These are phyloP conservation scores for Linnemannia hyalina DNA, from an alignment of 192 early-diverging fungal species.

Conservation along the genomic window DNA sequence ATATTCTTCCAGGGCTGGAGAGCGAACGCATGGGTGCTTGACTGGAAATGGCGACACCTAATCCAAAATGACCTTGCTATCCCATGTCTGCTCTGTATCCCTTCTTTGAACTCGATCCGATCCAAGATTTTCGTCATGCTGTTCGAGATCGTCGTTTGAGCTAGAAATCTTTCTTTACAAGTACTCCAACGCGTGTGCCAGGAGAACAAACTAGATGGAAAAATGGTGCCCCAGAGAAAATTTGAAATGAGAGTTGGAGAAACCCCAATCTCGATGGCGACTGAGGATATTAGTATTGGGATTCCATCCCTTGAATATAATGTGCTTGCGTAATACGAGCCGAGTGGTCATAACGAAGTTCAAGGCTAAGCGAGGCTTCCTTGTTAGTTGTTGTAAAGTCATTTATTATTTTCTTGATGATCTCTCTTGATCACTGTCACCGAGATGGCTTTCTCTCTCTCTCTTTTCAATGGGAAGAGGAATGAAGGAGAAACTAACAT, in stretches of 20 bases:
- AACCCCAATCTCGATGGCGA: not conserved
- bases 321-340: not conserved
- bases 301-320: not conserved
- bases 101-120: not conserved
- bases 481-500: not conserved
- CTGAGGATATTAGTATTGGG: not conserved
- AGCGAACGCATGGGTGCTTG: too few species aligned
- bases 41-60: not conserved
- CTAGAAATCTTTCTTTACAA: not conserved
- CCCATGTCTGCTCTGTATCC: not conserved
- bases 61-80: not conserved
- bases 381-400: not conserved
- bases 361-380: too few species aligned
- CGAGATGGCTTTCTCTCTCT: not conserved
- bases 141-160: not conserved
- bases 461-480: not conserved
- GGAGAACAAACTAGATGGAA: not conserved
- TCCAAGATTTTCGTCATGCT: not conserved
- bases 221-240: not conserved
- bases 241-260: not conserved
- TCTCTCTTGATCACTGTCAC: not conserved
- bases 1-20: too few species aligned
- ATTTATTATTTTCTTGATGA: not conserved
- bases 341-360: not conserved
- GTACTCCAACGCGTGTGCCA: not conserved